A percentile compares a stretch with the other conserved stretches of the same genome.
Evolutionary conservation across 2,329 filamentous ascomycete species (phyloP).

Genomic region (Juglanconis juglandina): DNA sequence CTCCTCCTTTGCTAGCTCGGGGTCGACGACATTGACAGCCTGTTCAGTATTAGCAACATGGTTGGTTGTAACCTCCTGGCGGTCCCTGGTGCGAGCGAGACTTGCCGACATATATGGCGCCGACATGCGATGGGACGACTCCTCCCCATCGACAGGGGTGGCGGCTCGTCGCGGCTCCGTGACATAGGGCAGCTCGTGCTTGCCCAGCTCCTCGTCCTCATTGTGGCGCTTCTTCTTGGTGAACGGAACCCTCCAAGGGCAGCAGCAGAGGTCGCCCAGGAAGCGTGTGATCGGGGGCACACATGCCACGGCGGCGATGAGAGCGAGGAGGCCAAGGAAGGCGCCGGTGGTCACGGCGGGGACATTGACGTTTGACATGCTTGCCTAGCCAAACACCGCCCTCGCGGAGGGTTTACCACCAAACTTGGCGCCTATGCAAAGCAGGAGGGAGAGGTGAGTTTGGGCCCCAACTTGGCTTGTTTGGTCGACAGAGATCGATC

Average conservation of each 20-base stretch:
- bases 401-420: background rate
- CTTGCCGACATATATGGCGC: slow-evolving; percentile 12
- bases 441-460: no score
- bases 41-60: background rate
- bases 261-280: slow-evolving; percentile 14
- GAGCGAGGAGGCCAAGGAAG: slow-evolving; percentile 13
- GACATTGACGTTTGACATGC: slow-evolving; percentile 12
- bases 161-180: background rate
- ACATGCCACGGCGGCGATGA: slow-evolving; percentile 9
- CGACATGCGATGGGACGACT: background rate
- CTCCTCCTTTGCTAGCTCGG: background rate
- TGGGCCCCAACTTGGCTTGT: no score
- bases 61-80: background rate
- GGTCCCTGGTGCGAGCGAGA: background rate
- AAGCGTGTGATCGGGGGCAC: slow-evolving; percentile 15
- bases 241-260: slow-evolving; percentile 16
- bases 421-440: no score
- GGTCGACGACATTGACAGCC: slow-evolving; percentile 1
- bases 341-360: slow-evolving; percentile 13
- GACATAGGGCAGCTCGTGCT: slow-evolving; percentile 9
- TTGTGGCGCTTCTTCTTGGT: slow-evolving; percentile 12
- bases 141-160: background rate
- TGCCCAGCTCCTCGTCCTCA: slow-evolving; percentile 16
- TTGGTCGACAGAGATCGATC: background rate
- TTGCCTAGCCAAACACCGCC: background rate